Evolutionary conservation across 2,329 filamentous ascomycete species (phyloP), one percentile per base, ranked within the genome.

Genomic region (Sporothrix euskadiensis): DNA sequence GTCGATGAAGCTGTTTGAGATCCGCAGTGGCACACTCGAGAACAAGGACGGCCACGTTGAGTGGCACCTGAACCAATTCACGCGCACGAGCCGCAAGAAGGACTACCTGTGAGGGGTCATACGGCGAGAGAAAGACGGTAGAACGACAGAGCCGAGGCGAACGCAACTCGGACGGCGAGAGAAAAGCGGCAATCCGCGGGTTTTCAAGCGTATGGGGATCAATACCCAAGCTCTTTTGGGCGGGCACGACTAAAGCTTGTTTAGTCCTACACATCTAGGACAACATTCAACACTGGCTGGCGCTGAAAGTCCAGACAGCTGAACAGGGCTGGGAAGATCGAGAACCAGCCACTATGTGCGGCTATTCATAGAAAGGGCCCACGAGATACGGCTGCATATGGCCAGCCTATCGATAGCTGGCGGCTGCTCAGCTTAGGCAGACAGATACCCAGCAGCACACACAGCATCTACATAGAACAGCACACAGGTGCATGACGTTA

Each of bases 1-100:
- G 93, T 97, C 94, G n/a, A 96, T 98, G 94, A 88, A 94, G 77
- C 85, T 94, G 71, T 99, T 98, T 80, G 94, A 98, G 84, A 97
- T 99, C 75, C 88, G 94, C 65, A 91, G 91, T 71, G 95, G 96
- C 19, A 97, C 95, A 4, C 84, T 98, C 74, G 96, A 98, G 80
- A 97, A 94, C 79, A 97, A 97, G 82, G 93, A 97, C 77, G 95
- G 95, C 4, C 96, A 99, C 82, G 90, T 97, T 4, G 96, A 99
- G 83, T 99, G 96, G 96, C 92, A 96, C 76, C 86, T 99, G 76
- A 97, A 93, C 75, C 95, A 98, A 80, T 99, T 97, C 82, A 99
- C 95, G 9, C 88, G 96, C 77, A 98, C 95, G 16, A 91, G 92
- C 78, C 90, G 90, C 83, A 98, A 98, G 89, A 98, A 98, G 89